Percentiles rank a stretch among this genome's conserved stretches.
Evolutionary conservation across 75 land plant species (phyloP).

Genomic region (Pinus tabuliformis): DNA sequence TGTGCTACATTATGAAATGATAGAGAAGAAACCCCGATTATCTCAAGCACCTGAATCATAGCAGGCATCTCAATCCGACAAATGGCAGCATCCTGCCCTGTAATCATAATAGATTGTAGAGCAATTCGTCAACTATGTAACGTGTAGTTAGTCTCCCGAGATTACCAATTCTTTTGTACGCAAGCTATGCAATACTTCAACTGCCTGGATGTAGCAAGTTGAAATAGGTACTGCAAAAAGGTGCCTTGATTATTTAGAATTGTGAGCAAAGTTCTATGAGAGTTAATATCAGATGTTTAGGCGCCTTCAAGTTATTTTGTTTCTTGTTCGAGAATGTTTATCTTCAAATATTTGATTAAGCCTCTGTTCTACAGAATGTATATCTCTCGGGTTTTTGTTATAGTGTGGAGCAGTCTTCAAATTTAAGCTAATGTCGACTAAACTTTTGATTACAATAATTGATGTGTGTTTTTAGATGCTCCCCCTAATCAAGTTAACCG

Average conservation of each 20-base stretch:
- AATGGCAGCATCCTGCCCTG: slow-evolving; percentile 7
- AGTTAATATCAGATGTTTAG: not conserved
- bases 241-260: slow-evolving; percentile 2
- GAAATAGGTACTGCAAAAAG: slow-evolving; percentile 4
- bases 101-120: slow-evolving; percentile 12
- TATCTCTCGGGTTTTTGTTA: not conserved
- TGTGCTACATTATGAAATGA: slow-evolving; percentile 41
- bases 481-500: no score
- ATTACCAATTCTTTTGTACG: slow-evolving; percentile 12
- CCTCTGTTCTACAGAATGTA: not conserved
- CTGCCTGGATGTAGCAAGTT: slow-evolving; percentile 5
- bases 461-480: no score
- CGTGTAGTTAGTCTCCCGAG: slow-evolving; percentile 2
- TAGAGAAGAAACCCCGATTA: slow-evolving; percentile 39
- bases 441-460: no score
- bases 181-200: slow-evolving; percentile 5
- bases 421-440: no score
- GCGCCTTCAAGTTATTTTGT: not conserved
- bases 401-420: no score
- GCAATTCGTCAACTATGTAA: slow-evolving; percentile 11
- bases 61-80: not conserved
- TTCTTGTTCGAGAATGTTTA: not conserved
- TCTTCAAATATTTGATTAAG: not conserved
- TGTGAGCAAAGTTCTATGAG: not conserved
- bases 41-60: slow-evolving; percentile 17